Conservation (phyloP, 2,329 filamentous ascomycete species). For the Neofusicoccum sp. region DNA sequence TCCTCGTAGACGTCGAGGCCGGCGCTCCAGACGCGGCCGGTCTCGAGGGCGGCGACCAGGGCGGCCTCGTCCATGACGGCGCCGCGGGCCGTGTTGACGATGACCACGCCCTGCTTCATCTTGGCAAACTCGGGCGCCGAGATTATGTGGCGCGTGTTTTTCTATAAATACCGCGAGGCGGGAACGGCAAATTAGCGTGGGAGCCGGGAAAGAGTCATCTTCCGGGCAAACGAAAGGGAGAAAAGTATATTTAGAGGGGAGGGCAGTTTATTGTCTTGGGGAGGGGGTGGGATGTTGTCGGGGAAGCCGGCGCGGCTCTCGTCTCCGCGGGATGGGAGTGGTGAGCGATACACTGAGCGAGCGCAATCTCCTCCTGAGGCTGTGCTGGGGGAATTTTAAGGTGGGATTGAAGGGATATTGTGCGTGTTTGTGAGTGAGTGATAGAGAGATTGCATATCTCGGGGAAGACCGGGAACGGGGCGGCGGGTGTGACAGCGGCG, state of each 20-base stretch:
- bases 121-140: conserved; percentile 66
- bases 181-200: too few species aligned
- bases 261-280: too few species aligned
- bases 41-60: conserved; percentile 69
- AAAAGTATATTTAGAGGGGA: conserved; percentile 1
- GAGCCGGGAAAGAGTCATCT: too few species aligned
- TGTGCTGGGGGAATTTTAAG: neutral
- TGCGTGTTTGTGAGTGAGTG: conserved; percentile 13
- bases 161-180: conserved; percentile 34
- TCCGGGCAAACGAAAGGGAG: too few species aligned
- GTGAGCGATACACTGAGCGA: neutral
- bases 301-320: neutral
- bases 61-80: conserved; percentile 80
- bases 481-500: neutral
- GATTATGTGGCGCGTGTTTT: conserved; percentile 73
- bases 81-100: conserved; percentile 81
- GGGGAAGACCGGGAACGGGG: conserved; percentile 5
- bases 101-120: conserved; percentile 75
- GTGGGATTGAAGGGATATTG: neutral
- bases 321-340: neutral
- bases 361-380: conserved; percentile 15
- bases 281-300: neutral
- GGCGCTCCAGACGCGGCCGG: conserved; percentile 66
- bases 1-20: conserved; percentile 83
- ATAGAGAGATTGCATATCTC: conserved; percentile 11